Evolutionary conservation across 1,284 basidiomycete species (phyloP), one percentile per base, ranked within the genome.

Genomic region (Boletus sp.): DNA sequence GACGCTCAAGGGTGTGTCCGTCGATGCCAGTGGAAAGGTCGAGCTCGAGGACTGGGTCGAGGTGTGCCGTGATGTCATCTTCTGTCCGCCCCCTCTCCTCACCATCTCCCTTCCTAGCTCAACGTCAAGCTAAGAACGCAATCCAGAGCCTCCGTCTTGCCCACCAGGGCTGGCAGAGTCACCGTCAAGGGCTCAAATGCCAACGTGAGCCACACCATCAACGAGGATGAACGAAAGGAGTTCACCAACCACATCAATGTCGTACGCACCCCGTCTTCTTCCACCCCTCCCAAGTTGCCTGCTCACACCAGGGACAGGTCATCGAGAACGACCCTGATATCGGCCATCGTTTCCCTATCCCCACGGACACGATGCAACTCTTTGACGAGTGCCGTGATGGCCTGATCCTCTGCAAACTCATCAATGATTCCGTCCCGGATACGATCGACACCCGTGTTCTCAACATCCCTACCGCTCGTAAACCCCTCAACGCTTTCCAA

Each of bases 31-130:
- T 59, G 96, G 96, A 30, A 91, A 94, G 64, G 86, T 99, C 50
- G 96, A 98, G 71, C 74, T 99, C 50, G 96, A 99, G 58, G 95
- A 99, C 68, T 99, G 94, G 84, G 94, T 99, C 41, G 93, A 95
- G 77, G 90, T 91, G 60, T 51, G 81, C 53, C 44, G 35, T 38
- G 43, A 59, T 54, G 50, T 53, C 53, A 57, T 54, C 50, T 35
- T 44, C 22, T 36, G 23, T 37, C 41, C 35, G 27, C 47, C 45
- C 50, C 57, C n/a, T 48, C 56, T 48, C 53, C 54, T 57, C 51
- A 57, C 38, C 51, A 8, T 5, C 12, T 42, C 37, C 43, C 33
- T 39, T 48, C 49, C 26, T 55, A 91, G 86, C 79, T 95, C 51
- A 85, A 90, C 54, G 85, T 86, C 50, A 94, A 94, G 68, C 77